Conservation (phyloP, 148 eudicot genomes). For the Camellia lanceoleosa region DNA sequence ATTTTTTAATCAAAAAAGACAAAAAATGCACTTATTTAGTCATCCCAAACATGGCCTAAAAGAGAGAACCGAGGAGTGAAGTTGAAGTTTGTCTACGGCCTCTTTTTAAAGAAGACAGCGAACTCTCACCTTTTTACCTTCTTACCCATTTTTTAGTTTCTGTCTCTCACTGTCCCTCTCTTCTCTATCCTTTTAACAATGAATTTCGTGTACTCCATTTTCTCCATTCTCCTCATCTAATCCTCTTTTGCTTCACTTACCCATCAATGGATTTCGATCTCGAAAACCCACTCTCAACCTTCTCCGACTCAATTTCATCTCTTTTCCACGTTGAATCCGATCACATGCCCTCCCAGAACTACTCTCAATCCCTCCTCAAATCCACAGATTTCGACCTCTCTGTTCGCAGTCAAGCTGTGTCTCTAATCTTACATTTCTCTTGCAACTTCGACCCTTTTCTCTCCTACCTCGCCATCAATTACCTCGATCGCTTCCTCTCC, state of each 20-base stretch:
- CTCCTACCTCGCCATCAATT: conserved; percentile 49
- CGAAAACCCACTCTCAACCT: conserved; percentile 40
- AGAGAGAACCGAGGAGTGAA: conserved; percentile 9
- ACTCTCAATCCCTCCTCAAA: conserved; percentile 14
- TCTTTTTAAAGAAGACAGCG: conserved; percentile 23
- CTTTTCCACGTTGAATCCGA: conserved; percentile 39
- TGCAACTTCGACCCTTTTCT: conserved; percentile 32
- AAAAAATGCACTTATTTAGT: too few relatives aligned
- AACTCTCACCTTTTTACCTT: conserved; percentile 22
- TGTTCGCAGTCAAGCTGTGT: conserved; percentile 28
- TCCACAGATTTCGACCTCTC: neutral
- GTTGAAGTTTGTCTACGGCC: conserved; percentile 14
- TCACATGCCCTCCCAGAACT: conserved; percentile 35
- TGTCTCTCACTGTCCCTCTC: conserved; percentile 8
- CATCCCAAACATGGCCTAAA: too few relatives aligned
- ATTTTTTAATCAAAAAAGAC: too few relatives aligned
- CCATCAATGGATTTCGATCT: conserved; percentile 48
- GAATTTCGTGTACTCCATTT: conserved; percentile 12
- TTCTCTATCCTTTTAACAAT: neutral
- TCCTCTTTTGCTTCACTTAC: neutral
- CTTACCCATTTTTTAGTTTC: neutral
- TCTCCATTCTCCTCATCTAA: neutral
- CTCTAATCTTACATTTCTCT: conserved; percentile 27
- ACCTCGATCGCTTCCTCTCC: conserved; percentile 56
- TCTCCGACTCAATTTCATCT: conserved; percentile 3